Percentiles rank a stretch among this genome's conserved stretches.
phyloP scores from a whole-genome alignment of 2,329 filamentous ascomycete species.

The Decorospora gaudefroyi region DNA sequence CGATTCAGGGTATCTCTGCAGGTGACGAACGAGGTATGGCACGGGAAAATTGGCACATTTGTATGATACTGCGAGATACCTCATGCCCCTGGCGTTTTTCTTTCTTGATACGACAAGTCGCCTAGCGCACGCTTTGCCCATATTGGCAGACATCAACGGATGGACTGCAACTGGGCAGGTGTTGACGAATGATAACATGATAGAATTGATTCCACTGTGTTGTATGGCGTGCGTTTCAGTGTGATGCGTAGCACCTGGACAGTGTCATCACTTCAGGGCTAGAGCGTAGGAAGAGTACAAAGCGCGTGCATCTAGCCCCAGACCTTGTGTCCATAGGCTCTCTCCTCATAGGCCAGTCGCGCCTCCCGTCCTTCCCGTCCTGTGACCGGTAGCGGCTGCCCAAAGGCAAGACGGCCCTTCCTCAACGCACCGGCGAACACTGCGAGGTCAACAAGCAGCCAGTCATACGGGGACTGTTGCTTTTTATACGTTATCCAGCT shows the following conservation, averaged over 20 bases:
- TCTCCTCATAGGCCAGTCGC: conserved; percentile 20
- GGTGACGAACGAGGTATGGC: too few species aligned
- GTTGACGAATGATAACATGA: not conserved
- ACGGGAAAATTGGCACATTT: not conserved
- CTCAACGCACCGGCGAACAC: too few species aligned
- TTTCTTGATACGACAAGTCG: not conserved
- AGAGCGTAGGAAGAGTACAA: not conserved
- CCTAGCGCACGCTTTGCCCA: not conserved
- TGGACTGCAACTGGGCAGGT: not conserved
- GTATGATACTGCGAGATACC: conserved; percentile 3
- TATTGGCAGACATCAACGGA: not conserved
- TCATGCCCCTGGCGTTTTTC: not conserved
- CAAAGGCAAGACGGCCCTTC: not conserved
- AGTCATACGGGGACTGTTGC: not conserved
- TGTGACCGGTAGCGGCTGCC: not conserved
- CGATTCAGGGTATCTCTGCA: not conserved
- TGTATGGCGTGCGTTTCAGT: not conserved
- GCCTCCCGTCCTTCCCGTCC: conserved; percentile 4
- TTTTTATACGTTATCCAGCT: conserved; percentile 2
- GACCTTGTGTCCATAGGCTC: conserved; percentile 6
- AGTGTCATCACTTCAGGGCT: not conserved
- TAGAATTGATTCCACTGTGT: not conserved
- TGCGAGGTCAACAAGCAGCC: not conserved
- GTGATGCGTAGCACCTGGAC: not conserved
- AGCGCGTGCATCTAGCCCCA: conserved; percentile 15